Base-by-base conservation (phyloP, 2,329 filamentous ascomycete species). In the Xylariaceae sp. region DNA sequence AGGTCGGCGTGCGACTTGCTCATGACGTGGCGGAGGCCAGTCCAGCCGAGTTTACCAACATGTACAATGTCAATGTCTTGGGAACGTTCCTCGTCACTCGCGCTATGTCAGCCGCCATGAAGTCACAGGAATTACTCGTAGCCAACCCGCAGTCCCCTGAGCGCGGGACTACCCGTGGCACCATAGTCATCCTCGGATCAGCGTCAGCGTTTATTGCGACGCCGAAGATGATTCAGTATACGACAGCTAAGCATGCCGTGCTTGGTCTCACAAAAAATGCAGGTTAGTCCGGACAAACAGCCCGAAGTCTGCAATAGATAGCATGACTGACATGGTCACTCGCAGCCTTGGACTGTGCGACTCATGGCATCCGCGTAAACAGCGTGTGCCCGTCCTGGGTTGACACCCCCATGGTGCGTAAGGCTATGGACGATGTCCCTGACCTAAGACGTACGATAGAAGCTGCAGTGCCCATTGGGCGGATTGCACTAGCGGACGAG, bases 361-460 rank as follows among this genome's bases (percentile, higher is more conserved):
- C 48, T 3, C 19, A 71, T 26, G 56, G 54, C 0, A 72, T 73
- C 29, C 62, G 71, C 2, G 65, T 72, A 23, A 74, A 74, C 48
- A 59, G 65, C 5, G 58, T 74, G 9, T 71, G 69, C 37, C 71
- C 71, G 0, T 59, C 65, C 0, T 73, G 67, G 65, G 62, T 65
- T 2, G 63, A 71, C 10, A 73, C 71, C 0, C 67, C 66, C 2
- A 71, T 71, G 68, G 51, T 70, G 2, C 53, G 62, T 7, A 41
- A 44, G 21, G 63, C 56, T 1, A 44, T 55, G n/a, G 48, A 65
- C 10, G 48, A 52, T 7, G 50, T 60, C n/a, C 54, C 58, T 0
- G 40, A 55, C 4, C 48, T 69, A 1, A 49, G 29, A 0, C 18
- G 52, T 0, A 43, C 58, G 1, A 61, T 70, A 21, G 19, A 61